Evolutionary conservation across 257 asterid genomes (phyloP).

Genomic region (Apocynum venetum): DNA sequence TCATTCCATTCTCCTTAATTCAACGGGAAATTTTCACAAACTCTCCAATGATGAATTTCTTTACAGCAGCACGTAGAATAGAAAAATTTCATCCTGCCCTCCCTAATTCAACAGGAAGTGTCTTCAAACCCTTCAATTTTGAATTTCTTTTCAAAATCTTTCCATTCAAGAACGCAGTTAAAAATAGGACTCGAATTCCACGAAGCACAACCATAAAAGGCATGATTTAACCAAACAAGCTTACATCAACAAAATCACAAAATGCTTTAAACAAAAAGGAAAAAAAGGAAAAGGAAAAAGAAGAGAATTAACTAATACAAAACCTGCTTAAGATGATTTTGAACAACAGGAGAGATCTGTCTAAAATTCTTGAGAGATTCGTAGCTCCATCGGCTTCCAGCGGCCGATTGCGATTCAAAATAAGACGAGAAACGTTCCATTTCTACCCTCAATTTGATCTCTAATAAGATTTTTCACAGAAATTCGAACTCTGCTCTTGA

Average conservation of each 20-base stretch:
- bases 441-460: not conserved
- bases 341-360: conserved; percentile 87
- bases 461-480: too few species aligned
- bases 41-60: not conserved
- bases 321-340: conserved; percentile 87
- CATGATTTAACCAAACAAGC: too few species aligned
- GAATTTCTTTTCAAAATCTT: too few species aligned
- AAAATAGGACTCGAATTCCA: not conserved
- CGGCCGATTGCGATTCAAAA: conserved; percentile 48
- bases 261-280: not conserved
- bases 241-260: not conserved
- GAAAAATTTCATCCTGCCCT: too few species aligned
- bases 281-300: not conserved
- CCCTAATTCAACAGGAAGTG: too few species aligned
- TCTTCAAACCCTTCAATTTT: too few species aligned
- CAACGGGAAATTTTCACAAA: not conserved
- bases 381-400: conserved; percentile 65
- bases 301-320: not conserved
- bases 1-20: not conserved
- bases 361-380: conserved; percentile 86
- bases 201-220: not conserved
- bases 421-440: conserved; percentile 82
- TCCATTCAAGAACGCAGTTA: too few species aligned
- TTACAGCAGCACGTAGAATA: not conserved
- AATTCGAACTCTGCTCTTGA: not conserved